Evolutionary conservation across 768 basidiomycete genomes (phyloP).

Genomic region (Psilocybe cyanescens): DNA sequence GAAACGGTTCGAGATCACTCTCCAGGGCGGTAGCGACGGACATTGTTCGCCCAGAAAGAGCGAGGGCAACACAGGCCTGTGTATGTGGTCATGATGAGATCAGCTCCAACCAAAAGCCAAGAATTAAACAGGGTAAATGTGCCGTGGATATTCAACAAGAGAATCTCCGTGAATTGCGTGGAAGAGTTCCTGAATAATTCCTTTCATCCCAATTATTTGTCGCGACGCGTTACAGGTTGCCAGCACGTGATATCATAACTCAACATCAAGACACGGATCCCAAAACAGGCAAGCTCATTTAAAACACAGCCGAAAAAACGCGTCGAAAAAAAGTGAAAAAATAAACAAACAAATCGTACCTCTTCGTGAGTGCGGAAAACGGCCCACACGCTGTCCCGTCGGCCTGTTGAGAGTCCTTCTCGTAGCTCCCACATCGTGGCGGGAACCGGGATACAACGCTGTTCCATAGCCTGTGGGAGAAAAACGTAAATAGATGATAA

Average conservation of each 20-base stretch:
- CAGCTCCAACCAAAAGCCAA: conserved; percentile 11
- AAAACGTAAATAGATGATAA: conserved; percentile 20
- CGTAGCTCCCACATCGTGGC: conserved; percentile 53
- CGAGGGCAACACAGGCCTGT: conserved; percentile 61
- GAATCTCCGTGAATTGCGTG: conserved; percentile 36
- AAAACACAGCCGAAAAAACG: not conserved
- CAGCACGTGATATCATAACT: conserved; percentile 27
- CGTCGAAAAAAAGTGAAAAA: not conserved
- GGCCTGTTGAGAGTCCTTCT: conserved; percentile 30
- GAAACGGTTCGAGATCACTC: conserved; percentile 62
- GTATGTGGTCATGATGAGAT: conserved; percentile 7
- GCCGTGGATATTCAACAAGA: conserved; percentile 15
- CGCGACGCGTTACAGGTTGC: conserved; percentile 8
- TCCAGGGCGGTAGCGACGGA: conserved; percentile 62
- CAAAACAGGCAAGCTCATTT: conserved; percentile 11
- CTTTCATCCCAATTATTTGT: not conserved
- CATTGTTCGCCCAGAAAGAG: conserved; percentile 50
- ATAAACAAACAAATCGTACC: conserved; percentile 40
- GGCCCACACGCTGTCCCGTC: conserved; percentile 50
- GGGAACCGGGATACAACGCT: conserved; percentile 35
- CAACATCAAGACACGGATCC: conserved; percentile 4
- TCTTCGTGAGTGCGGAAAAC: conserved; percentile 65
- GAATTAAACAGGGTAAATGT: conserved; percentile 13
- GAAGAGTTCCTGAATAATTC: conserved; percentile 19
- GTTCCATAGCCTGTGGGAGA: conserved; percentile 19